These are phyloP conservation scores for Plasmodium gonderi DNA, from an alignment of 169 alveolate species.

Conservation along the genomic window DNA sequence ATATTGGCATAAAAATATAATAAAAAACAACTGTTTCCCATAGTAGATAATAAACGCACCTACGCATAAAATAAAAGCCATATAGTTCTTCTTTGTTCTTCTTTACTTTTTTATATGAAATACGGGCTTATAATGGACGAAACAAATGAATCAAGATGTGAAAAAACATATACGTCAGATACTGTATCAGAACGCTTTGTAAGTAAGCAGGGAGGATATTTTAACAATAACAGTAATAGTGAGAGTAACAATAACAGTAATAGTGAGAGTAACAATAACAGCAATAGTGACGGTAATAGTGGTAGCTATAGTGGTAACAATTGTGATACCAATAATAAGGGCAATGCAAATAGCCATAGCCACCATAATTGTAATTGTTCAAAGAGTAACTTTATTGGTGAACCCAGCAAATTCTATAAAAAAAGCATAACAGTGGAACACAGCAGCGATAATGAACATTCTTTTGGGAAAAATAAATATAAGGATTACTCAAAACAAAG, in stretches of 20 bases:
- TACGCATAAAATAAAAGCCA: not conserved
- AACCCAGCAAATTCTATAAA: constrained; percentile 3
- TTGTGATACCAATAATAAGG: no score
- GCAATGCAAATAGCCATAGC: no score
- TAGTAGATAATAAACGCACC: not conserved
- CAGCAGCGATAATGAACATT: constrained; percentile 38
- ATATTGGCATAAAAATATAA: constrained; percentile 1
- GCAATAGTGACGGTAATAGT: no score
- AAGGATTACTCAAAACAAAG: constrained; percentile 49
- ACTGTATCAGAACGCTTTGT: not conserved
- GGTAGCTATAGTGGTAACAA: no score
- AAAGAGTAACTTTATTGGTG: not conserved
- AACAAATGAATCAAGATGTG: not conserved
- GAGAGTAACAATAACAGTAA: not conserved
- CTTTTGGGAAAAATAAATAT: constrained; percentile 22
- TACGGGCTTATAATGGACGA: constrained; percentile 24
- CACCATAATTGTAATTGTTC: not conserved
- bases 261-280: no score
- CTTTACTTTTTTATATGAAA: constrained; percentile 5
- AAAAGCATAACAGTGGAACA: constrained; percentile 59
- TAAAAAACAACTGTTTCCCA: constrained; percentile 28
- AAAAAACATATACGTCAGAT: not conserved
- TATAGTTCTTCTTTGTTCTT: not conserved
- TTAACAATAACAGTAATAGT: not conserved
- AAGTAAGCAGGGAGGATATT: constrained; percentile 1